These are phyloP conservation scores for Nothopassalora personata DNA, from an alignment of 2,329 filamentous ascomycete species.

Conservation along the genomic window DNA sequence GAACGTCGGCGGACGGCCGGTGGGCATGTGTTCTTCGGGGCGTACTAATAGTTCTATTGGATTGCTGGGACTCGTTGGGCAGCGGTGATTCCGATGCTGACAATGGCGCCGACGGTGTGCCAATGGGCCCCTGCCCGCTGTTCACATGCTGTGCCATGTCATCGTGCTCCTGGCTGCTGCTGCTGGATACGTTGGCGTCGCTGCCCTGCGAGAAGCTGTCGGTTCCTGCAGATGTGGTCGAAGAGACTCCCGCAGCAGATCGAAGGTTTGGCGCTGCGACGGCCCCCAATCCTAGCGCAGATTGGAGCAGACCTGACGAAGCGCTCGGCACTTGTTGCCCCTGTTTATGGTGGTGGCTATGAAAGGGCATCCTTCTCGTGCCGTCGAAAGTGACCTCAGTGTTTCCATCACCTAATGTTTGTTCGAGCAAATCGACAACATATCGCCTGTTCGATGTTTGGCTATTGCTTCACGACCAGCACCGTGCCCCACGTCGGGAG, in stretches of 20 bases:
- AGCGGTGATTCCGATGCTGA: slow-evolving; percentile 17
- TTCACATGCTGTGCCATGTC: slow-evolving; percentile 18
- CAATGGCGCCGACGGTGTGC: slow-evolving; percentile 9
- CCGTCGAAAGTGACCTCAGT: neutral
- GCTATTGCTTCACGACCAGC: no score
- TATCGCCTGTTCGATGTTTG: neutral
- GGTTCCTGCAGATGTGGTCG: slow-evolving; percentile 39
- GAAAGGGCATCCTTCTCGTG: neutral
- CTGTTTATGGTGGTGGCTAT: neutral
- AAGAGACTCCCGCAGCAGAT: slow-evolving; percentile 25
- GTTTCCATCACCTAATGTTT: neutral
- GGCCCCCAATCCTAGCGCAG: slow-evolving; percentile 13
- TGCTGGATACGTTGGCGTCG: slow-evolving; percentile 31
- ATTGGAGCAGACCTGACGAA: neutral
- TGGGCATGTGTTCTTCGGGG: slow-evolving; percentile 46
- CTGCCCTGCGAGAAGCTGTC: slow-evolving; percentile 39
- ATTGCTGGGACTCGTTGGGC: slow-evolving; percentile 43
- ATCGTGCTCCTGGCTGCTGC: slow-evolving; percentile 13
- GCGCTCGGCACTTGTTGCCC: neutral
- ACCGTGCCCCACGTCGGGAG: no score
- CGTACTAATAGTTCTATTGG: slow-evolving; percentile 35
- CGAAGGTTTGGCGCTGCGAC: slow-evolving; percentile 42
- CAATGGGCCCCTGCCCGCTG: slow-evolving; percentile 22
- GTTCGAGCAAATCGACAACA: neutral
- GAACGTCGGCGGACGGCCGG: slow-evolving; percentile 52